Conservation (phyloP, 106 monocot genomes). For the Apostasia ramifera region DNA sequence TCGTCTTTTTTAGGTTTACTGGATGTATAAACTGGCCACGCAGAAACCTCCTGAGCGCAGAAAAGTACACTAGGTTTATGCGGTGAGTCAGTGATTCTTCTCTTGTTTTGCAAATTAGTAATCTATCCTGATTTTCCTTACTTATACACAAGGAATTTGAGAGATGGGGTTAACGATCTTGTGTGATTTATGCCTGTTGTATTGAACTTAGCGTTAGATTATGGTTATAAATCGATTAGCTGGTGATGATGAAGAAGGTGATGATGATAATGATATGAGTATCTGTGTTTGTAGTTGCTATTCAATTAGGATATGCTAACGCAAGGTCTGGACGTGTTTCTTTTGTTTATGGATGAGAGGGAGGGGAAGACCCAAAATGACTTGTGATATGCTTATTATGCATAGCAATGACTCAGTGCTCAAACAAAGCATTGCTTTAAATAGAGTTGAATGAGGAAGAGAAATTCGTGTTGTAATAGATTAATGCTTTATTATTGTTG, state of each 20-base stretch:
- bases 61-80: not conserved
- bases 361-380: too few species aligned
- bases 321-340: too few species aligned
- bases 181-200: not conserved
- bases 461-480: too few species aligned
- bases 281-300: too few species aligned
- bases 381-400: too few species aligned
- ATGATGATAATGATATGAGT: too few species aligned
- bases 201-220: not conserved
- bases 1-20: not conserved
- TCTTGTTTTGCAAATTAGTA: not conserved
- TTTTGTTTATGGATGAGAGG: too few species aligned
- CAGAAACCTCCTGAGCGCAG: not conserved
- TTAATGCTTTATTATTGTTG: too few species aligned
- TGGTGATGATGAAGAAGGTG: not conserved
- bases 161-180: not conserved
- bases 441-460: too few species aligned
- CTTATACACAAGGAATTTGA: not conserved
- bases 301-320: too few species aligned
- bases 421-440: too few species aligned
- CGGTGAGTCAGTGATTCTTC: not conserved
- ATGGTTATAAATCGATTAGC: not conserved
- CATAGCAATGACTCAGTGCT: too few species aligned
- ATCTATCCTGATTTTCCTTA: not conserved
- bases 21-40: not conserved